Evolutionary conservation across 345 rosid genomes (phyloP), one percentile per base, ranked within the genome.

Genomic region (Acer negundo): DNA sequence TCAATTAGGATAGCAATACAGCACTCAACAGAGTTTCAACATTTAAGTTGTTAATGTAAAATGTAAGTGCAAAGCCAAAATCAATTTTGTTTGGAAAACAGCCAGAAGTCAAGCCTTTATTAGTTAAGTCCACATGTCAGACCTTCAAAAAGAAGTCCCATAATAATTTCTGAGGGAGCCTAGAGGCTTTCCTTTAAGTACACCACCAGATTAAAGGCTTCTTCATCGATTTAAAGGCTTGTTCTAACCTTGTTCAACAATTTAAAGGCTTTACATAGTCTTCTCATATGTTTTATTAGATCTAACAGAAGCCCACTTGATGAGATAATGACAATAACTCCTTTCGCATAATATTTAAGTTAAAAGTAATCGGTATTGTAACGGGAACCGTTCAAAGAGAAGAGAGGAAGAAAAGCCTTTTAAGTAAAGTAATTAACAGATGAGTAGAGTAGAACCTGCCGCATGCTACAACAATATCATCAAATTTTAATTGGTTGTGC

Each of bases 391-490:
- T 66, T 66, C 10, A 35, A 3, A 66, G 24, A 38, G 24, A 40
- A 38, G 22, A 20, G 47, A 35, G 70, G 49, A 35, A 7, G 1
- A 67, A 38, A 38, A 10, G 24, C 23, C 26, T 59, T 59, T n/a
- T 49, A 10, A 10, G 62, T 26, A 7, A 51, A 12, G n/a, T 56
- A 75, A 56, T 16, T 12, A 7, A 73, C 53, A 77, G 58, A 35
- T 19, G 66, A 75, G 77, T 63, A 75, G 81, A 80, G 71, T 19
- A 85, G 75, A 77, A 95, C 99, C 99, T 95, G 92, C 98, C 98
- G 82, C 99, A 95, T 73, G 99, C 99, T 20, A 91, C 96, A 51
- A 91, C 91, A 80, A 95, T 90, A 77, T 93, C 99, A 80, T 95
- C 98, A 79, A 93, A 91, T 67, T 88, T 87, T 11, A 88, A 46